A percentile compares a stretch with the other conserved stretches of the same genome.
Evolutionary conservation across 768 basidiomycete species (phyloP).

Genomic region (Rhizopogon roseolus): DNA sequence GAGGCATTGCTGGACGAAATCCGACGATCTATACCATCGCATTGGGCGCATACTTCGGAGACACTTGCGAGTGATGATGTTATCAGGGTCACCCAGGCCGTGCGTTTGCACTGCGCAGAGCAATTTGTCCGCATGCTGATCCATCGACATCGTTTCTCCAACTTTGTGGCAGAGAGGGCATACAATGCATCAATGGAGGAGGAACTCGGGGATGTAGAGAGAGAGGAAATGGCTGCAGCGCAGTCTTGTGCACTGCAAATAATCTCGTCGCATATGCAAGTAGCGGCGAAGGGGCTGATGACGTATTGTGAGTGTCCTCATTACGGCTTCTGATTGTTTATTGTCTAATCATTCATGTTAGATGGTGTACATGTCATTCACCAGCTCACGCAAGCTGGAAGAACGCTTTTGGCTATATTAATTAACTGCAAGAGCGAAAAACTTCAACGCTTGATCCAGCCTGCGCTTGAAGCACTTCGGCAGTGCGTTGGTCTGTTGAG

Average conservation of each 20-base stretch:
- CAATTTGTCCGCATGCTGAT: slow-evolving; percentile 87
- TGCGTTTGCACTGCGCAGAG: slow-evolving; percentile 81
- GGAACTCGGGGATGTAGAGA: slow-evolving; percentile 64
- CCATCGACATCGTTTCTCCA: slow-evolving; percentile 81
- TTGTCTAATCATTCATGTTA: slow-evolving; percentile 26
- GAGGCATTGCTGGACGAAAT: slow-evolving; percentile 81
- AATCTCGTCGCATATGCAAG: slow-evolving; percentile 75
- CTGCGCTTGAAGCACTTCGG: slow-evolving; percentile 79
- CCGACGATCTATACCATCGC: slow-evolving; percentile 59
- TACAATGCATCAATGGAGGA: slow-evolving; percentile 39
- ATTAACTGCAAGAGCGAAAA: slow-evolving; percentile 83
- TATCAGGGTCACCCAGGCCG: slow-evolving; percentile 84
- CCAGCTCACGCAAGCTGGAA: slow-evolving; percentile 89
- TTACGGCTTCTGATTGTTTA: slow-evolving; percentile 1
- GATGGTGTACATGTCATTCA: slow-evolving; percentile 96
- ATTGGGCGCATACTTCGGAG: slow-evolving; percentile 79
- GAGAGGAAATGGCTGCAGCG: slow-evolving; percentile 71
- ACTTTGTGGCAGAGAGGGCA: slow-evolving; percentile 67
- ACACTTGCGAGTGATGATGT: slow-evolving; percentile 83
- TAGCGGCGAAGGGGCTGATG: slow-evolving; percentile 87
- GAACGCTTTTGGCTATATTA: slow-evolving; percentile 83
- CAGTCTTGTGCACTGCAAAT: slow-evolving; percentile 79
- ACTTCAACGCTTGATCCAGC: slow-evolving; percentile 70
- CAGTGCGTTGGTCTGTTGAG: slow-evolving; percentile 86
- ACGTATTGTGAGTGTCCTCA: slow-evolving; percentile 73